Percentiles rank a stretch among this genome's conserved stretches.
These are phyloP conservation scores for Tricholoma bakamatsutake DNA, from an alignment of 768 basidiomycete genomes.

Conservation along the genomic window DNA sequence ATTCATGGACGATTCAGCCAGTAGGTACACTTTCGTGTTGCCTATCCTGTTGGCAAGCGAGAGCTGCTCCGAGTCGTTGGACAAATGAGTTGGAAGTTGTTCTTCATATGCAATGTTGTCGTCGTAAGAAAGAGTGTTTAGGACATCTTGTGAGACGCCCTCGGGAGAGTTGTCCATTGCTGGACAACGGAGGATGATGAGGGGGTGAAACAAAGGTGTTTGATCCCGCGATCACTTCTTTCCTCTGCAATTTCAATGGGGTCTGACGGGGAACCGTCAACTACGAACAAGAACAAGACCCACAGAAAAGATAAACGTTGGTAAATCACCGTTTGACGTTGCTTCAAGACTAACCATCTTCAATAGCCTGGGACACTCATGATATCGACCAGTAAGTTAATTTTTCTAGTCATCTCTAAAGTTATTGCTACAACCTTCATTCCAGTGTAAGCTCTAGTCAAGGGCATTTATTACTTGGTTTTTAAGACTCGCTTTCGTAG, in stretches of 20 bases:
- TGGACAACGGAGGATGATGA: background rate
- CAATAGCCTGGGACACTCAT: slow-evolving; percentile 95
- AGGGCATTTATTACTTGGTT: background rate
- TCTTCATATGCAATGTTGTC: slow-evolving; percentile 52
- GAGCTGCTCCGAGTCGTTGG: slow-evolving; percentile 23
- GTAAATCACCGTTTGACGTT: slow-evolving; percentile 18
- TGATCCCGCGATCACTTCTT: background rate
- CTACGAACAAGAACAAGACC: slow-evolving; percentile 78
- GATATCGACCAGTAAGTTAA: slow-evolving; percentile 91
- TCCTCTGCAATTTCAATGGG: slow-evolving; percentile 22
- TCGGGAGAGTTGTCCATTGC: slow-evolving; percentile 48
- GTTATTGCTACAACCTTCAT: slow-evolving; percentile 6
- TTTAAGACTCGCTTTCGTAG: slow-evolving; percentile 25
- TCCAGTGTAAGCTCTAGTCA: slow-evolving; percentile 36
- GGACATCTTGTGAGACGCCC: slow-evolving; percentile 23
- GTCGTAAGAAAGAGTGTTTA: slow-evolving; percentile 44
- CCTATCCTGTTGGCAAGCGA: slow-evolving; percentile 67
- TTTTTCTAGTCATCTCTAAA: background rate
- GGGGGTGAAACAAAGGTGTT: slow-evolving; percentile 6
- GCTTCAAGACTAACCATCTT: slow-evolving; percentile 15
- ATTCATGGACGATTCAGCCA: slow-evolving; percentile 58
- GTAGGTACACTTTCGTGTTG: slow-evolving; percentile 67
- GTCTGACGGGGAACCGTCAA: slow-evolving; percentile 38
- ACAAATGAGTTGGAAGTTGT: slow-evolving; percentile 35
- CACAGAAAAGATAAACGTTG: slow-evolving; percentile 94